phyloP scores from a whole-genome alignment of 805 yeast genomes.

The Sugiyamaella americana region DNA sequence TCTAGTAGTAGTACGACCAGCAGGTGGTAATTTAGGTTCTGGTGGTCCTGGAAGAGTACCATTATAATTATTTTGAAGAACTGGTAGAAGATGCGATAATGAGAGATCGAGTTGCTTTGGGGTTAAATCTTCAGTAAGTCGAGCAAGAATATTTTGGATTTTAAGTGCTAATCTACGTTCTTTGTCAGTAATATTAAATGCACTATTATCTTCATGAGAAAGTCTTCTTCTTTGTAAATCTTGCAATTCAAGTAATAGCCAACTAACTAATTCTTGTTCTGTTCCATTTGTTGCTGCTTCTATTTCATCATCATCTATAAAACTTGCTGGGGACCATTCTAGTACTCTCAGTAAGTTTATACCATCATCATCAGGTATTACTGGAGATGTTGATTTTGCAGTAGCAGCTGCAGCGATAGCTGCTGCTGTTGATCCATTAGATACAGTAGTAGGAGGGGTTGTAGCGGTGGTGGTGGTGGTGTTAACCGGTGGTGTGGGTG shows the following conservation, averaged over 20 bases:
- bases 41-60: conserved; percentile 75
- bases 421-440: background rate
- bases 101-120: conserved; percentile 22
- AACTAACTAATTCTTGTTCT: conserved; percentile 39
- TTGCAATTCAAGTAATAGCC: conserved; percentile 44
- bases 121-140: conserved; percentile 35
- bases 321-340: conserved; percentile 46
- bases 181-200: conserved; percentile 24
- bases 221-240: conserved; percentile 45
- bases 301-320: conserved; percentile 48
- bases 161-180: conserved; percentile 33
- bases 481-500: too few relatives aligned
- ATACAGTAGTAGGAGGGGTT: background rate
- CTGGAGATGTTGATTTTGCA: background rate
- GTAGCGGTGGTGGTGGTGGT: background rate
- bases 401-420: background rate
- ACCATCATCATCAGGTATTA: conserved; percentile 11
- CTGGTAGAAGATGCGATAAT: conserved; percentile 46
- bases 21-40: conserved; percentile 24
- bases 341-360: conserved; percentile 33
- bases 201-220: conserved; percentile 21
- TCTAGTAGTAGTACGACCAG: background rate
- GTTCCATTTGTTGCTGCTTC: conserved; percentile 40
- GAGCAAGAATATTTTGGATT: conserved; percentile 36
- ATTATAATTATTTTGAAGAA: conserved; percentile 62